Evolutionary conservation across 768 basidiomycete species (phyloP).

Genomic region (Pilatotrama ljubarskyi): DNA sequence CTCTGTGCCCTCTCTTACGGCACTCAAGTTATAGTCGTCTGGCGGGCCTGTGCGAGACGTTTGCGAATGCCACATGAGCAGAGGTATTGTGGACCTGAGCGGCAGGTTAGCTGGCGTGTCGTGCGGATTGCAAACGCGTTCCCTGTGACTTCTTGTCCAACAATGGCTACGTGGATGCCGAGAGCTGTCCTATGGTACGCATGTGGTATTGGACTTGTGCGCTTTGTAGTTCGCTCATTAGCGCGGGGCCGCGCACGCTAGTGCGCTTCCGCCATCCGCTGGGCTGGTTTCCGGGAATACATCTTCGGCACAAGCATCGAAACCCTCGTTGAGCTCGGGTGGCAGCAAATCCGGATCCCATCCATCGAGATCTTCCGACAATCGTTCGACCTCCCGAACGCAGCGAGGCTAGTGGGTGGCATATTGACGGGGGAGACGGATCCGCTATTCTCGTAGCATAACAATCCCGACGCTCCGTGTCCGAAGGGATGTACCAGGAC

Average conservation of each 20-base stretch:
- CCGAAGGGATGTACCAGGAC: slow-evolving; percentile 10
- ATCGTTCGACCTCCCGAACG: slow-evolving; percentile 14
- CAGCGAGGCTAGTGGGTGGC: slow-evolving; percentile 1
- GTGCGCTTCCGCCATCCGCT: slow-evolving; percentile 19
- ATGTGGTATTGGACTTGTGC: too few relatives aligned
- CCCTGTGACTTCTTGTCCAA: too few relatives aligned
- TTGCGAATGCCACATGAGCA: too few relatives aligned
- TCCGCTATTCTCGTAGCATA: slow-evolving; percentile 17
- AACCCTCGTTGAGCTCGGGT: slow-evolving; percentile 12
- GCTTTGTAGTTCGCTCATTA: not conserved
- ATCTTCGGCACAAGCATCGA: slow-evolving; percentile 16
- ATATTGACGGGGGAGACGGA: slow-evolving; percentile 18
- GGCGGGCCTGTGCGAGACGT: too few relatives aligned
- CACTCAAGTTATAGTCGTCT: too few relatives aligned
- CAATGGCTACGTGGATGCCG: too few relatives aligned
- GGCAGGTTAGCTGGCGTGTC: too few relatives aligned
- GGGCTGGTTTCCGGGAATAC: slow-evolving; percentile 19
- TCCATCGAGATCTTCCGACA: slow-evolving; percentile 15
- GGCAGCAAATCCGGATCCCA: slow-evolving; percentile 15
- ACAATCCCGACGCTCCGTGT: slow-evolving; percentile 16
- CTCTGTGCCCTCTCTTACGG: not conserved
- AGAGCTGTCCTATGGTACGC: slow-evolving; percentile 20
- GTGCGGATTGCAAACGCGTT: too few relatives aligned
- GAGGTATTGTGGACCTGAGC: too few relatives aligned
- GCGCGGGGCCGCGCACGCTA: not conserved